These are phyloP conservation scores for Teratosphaeria gauchensis DNA, from an alignment of 2,329 filamentous ascomycete species.

Conservation along the genomic window DNA sequence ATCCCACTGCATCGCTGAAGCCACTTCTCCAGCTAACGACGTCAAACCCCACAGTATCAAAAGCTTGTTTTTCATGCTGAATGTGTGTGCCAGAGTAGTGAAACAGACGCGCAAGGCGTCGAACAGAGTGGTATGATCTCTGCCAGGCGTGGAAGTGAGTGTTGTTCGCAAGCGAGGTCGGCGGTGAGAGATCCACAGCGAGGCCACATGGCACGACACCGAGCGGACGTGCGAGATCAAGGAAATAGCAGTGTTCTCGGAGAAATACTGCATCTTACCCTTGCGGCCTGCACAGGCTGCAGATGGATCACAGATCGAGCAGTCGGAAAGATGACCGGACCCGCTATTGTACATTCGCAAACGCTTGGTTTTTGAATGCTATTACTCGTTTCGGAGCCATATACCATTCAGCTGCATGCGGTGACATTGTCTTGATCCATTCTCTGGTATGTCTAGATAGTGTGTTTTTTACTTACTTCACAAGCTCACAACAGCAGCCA, in stretches of 20 bases:
- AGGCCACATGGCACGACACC: background rate
- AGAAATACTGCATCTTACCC: background rate
- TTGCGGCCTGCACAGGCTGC: background rate
- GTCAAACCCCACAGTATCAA: background rate
- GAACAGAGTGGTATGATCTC: background rate
- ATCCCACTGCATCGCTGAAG: too few species aligned
- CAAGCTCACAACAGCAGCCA: too few species aligned
- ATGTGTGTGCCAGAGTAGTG: background rate
- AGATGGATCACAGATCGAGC: background rate
- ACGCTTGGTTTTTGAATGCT: background rate
- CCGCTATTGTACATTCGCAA: background rate
- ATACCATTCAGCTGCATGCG: too few species aligned
- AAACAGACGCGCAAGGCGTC: background rate
- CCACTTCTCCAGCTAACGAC: background rate
- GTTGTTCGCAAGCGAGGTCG: background rate
- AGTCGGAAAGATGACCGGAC: background rate
- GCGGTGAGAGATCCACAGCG: background rate
- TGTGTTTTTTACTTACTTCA: too few species aligned
- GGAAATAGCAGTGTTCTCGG: background rate
- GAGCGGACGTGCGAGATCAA: background rate
- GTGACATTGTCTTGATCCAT: too few species aligned
- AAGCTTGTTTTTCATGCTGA: background rate
- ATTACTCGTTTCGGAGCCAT: too few species aligned
- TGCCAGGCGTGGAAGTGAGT: background rate
- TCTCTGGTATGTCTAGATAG: too few species aligned